phyloP scores from a whole-genome alignment of 306 rosid species.

The Geum urbanum region DNA sequence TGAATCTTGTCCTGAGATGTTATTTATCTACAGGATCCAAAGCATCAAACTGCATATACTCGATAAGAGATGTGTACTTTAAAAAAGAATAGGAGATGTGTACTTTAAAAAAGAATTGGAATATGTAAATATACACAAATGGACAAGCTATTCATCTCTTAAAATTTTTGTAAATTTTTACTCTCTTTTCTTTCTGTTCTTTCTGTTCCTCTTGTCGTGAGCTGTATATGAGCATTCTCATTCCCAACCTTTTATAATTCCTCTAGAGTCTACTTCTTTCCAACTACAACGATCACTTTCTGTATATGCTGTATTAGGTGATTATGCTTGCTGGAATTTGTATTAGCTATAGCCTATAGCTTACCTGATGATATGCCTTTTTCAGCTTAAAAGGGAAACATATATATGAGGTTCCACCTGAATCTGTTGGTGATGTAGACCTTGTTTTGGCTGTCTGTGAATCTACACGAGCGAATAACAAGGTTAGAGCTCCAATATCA shows the following conservation, averaged over 20 bases:
- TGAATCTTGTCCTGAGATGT: background rate
- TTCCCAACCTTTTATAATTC: background rate
- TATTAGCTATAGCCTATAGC: slow-evolving; percentile 17
- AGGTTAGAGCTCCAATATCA: slow-evolving; percentile 45
- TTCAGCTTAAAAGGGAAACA: slow-evolving; percentile 81
- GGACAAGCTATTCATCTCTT: background rate
- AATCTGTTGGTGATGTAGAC: slow-evolving; percentile 66
- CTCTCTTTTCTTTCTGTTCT: background rate
- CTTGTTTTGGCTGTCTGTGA: slow-evolving; percentile 69
- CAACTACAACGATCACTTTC: background rate
- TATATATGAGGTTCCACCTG: slow-evolving; percentile 63
- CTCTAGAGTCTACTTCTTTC: background rate
- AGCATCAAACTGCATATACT: background rate
- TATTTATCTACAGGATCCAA: background rate
- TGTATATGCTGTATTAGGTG: background rate
- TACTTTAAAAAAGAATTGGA: background rate
- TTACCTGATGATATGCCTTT: slow-evolving; percentile 30
- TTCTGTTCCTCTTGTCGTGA: background rate
- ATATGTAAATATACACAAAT: background rate
- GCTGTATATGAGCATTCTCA: background rate
- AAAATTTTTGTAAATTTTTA: background rate
- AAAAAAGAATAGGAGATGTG: background rate
- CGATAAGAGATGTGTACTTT: background rate
- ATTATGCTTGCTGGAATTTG: background rate
- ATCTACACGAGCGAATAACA: slow-evolving; percentile 47